Percentiles rank a stretch among this genome's conserved stretches.
phyloP scores from a whole-genome alignment of 75 land plant species.

The Pinus tabuliformis region DNA sequence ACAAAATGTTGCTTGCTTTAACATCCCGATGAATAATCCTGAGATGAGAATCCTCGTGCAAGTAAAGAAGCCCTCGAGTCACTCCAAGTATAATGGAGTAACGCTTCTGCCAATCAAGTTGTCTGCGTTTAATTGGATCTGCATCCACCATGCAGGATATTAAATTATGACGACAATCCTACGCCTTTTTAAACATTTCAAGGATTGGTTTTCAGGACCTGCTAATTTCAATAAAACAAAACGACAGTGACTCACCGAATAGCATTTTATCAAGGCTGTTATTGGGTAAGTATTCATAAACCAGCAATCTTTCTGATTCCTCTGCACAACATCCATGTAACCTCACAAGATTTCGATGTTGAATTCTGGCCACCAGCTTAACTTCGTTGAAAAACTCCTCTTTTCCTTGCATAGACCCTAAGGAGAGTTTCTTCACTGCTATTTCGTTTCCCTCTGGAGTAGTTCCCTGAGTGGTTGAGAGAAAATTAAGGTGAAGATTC shows the following conservation, averaged over 20 bases:
- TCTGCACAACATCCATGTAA: conserved; percentile 26
- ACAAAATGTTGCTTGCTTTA: conserved; percentile 20
- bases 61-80: conserved; percentile 5
- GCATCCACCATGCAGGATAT: not conserved
- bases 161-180: not conserved
- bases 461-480: conserved; percentile 6
- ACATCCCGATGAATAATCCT: conserved; percentile 22
- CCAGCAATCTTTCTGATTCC: conserved; percentile 17
- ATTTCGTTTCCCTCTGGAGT: conserved; percentile 12
- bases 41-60: conserved; percentile 6
- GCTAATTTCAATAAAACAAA: too few species aligned
- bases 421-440: conserved; percentile 23
- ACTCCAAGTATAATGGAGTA: conserved; percentile 6
- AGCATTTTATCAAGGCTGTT: conserved; percentile 17
- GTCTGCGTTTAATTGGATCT: not conserved
- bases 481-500: not conserved
- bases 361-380: conserved; percentile 15
- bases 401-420: conserved; percentile 7
- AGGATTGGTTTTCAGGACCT: not conserved
- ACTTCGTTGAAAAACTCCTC: conserved; percentile 33
- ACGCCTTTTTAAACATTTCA: not conserved
- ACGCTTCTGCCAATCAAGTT: conserved; percentile 10
- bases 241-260: conserved; percentile 14
- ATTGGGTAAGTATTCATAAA: conserved; percentile 29
- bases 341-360: conserved; percentile 24